Percentiles rank a stretch among this genome's conserved stretches.
Evolutionary conservation across 1,284 basidiomycete genomes (phyloP).

Genomic region (Testicularia cyperi): DNA sequence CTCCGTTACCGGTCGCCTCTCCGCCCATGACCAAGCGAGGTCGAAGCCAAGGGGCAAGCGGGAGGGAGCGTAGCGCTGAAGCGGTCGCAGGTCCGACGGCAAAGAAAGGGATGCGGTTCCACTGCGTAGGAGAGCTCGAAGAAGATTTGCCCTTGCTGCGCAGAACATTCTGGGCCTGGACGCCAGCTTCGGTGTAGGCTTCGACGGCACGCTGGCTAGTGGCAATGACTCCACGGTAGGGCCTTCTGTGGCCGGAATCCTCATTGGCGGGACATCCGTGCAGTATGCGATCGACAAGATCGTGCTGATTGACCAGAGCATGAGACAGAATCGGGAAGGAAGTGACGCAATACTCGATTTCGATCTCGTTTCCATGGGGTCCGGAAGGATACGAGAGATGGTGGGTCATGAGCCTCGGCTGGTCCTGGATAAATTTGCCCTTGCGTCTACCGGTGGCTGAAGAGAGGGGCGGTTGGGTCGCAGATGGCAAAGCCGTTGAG

Average conservation of each 20-base stretch:
- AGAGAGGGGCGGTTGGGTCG: background rate
- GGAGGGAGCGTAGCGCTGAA: constrained; percentile 27
- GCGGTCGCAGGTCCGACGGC: constrained; percentile 55
- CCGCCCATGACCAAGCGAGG: constrained; percentile 46
- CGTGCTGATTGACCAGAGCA: constrained; percentile 28
- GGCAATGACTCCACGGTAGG: constrained; percentile 49
- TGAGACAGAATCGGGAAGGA: constrained; percentile 50
- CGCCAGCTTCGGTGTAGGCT: constrained; percentile 46
- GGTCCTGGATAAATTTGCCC: constrained; percentile 47
- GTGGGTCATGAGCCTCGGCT: constrained; percentile 53
- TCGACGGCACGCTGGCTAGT: constrained; percentile 55
- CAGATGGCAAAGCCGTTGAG: constrained; percentile 4
- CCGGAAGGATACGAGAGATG: constrained; percentile 38
- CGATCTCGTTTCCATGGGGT: constrained; percentile 17
- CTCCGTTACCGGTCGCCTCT: constrained; percentile 50
- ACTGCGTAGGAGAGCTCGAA: constrained; percentile 27
- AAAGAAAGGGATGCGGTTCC: constrained; percentile 54
- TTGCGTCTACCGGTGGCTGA: constrained; percentile 31
- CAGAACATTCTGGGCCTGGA: constrained; percentile 13
- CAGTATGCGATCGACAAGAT: constrained; percentile 31
- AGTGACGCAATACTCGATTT: constrained; percentile 49
- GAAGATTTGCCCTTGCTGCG: constrained; percentile 13
- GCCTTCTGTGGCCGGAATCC: background rate
- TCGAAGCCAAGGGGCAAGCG: constrained; percentile 33
- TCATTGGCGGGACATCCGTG: constrained; percentile 7